Evolutionary conservation across 1,139 yeast genomes (phyloP).

Genomic region (Pichia norvegensis): DNA sequence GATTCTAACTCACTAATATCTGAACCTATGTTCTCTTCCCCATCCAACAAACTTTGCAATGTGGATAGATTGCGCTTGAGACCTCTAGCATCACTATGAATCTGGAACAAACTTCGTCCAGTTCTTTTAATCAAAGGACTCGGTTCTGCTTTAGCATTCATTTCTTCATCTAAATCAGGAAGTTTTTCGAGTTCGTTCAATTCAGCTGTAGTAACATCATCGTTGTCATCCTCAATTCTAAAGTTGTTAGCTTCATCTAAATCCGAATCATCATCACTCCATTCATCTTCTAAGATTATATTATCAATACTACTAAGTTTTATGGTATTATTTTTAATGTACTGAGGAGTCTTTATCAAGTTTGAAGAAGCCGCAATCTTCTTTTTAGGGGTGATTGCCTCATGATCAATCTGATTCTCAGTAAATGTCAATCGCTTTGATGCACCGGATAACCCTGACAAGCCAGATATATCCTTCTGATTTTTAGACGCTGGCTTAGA

Average conservation of each 20-base stretch:
- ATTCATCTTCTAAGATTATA: conserved; percentile 11
- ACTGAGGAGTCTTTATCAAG: conserved; percentile 17
- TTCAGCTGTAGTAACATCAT: background rate
- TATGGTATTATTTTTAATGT: conserved; percentile 8
- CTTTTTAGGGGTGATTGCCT: background rate
- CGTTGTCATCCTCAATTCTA: background rate
- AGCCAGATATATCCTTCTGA: conserved; percentile 11
- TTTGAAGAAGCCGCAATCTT: background rate
- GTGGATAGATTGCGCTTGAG: conserved; percentile 22
- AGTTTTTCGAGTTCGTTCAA: background rate
- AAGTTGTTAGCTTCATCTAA: background rate
- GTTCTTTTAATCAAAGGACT: conserved; percentile 25
- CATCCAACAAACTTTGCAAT: conserved; percentile 6
- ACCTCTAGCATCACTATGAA: conserved; percentile 29
- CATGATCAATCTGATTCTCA: background rate
- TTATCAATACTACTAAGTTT: conserved; percentile 6
- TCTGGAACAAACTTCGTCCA: conserved; percentile 28
- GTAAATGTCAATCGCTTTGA: conserved; percentile 5
- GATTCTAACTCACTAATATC: background rate
- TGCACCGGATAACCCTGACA: background rate
- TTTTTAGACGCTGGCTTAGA: conserved; percentile 11
- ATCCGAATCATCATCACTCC: conserved; percentile 11
- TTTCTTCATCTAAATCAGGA: background rate
- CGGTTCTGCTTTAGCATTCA: conserved; percentile 21
- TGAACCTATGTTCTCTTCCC: background rate